Evolutionary conservation across 1,284 basidiomycete species (phyloP).

Genomic region (Hymenochaete sp.): DNA sequence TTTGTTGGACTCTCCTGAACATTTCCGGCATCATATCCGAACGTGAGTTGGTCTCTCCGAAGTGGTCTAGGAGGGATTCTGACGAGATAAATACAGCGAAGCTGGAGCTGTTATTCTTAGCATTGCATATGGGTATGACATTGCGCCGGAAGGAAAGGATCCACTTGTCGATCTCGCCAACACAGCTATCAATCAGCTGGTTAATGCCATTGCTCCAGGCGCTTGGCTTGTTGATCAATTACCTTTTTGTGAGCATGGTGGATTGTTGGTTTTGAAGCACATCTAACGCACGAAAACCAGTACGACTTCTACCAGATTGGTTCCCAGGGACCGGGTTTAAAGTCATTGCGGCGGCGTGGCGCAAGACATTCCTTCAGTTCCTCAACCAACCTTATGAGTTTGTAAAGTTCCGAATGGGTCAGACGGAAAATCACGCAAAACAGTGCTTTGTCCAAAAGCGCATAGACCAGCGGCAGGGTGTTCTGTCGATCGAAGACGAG

Average conservation of each 20-base stretch:
- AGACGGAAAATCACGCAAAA: no score
- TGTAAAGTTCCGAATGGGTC: no score
- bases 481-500: slow-evolving; percentile 26
- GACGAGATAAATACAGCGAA: no score
- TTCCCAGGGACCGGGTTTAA: slow-evolving; percentile 17
- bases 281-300: slow-evolving; percentile 1
- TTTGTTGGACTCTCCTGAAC: slow-evolving; percentile 2
- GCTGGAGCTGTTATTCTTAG: slow-evolving; percentile 26
- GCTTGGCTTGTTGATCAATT: slow-evolving; percentile 32
- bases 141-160: slow-evolving; percentile 22
- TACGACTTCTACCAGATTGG: slow-evolving; percentile 17
- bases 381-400: no score
- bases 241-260: slow-evolving; percentile 25
- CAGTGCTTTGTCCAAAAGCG: no score
- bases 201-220: slow-evolving; percentile 20
- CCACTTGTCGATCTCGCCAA: slow-evolving; percentile 21
- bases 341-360: no score
- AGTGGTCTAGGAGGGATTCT: no score
- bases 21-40: slow-evolving; percentile 6
- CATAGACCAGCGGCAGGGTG: no score
- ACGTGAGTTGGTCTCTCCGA: neutral
- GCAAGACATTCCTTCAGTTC: no score
- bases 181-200: slow-evolving; percentile 21
- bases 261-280: neutral
- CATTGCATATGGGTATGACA: slow-evolving; percentile 28